Evolutionary conservation across 176 grass and related monocot genomes (phyloP).

Genomic region (Lolium multiflorum): DNA sequence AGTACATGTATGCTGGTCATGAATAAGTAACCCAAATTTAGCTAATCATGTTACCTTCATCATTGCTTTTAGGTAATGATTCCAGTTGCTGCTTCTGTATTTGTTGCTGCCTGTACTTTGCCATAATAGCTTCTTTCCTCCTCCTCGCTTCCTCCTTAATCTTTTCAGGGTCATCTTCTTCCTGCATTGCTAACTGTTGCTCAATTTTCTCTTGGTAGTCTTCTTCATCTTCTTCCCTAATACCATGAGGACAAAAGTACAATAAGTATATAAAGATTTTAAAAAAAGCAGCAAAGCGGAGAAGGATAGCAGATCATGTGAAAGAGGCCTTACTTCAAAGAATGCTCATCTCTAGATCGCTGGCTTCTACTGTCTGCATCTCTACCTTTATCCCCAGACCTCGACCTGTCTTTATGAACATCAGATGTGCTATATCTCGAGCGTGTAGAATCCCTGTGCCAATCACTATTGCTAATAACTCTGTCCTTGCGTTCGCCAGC

Average conservation of each 20-base stretch:
- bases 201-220: constrained; percentile 94
- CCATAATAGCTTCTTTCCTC: constrained; percentile 94
- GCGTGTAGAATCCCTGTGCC: constrained; percentile 47
- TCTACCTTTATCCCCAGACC: constrained; percentile 52
- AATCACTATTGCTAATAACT: constrained; percentile 51
- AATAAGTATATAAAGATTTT: constrained; percentile 24
- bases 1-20: background rate
- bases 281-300: background rate
- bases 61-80: constrained; percentile 48
- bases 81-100: constrained; percentile 57
- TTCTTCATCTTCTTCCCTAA: constrained; percentile 82
- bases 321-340: constrained; percentile 62
- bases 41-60: constrained; percentile 62
- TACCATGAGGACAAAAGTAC: constrained; percentile 27
- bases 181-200: constrained; percentile 86
- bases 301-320: constrained; percentile 8
- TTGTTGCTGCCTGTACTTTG: constrained; percentile 76
- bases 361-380: constrained; percentile 38
- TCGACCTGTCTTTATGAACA: constrained; percentile 55
- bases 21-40: background rate
- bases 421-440: constrained; percentile 51
- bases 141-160: constrained; percentile 96
- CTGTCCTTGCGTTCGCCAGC: constrained; percentile 53
- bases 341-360: constrained; percentile 52
- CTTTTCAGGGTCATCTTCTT: constrained; percentile 95